These are phyloP conservation scores for Phialophora expanda DNA, from an alignment of 2,329 filamentous ascomycete genomes.

Conservation along the genomic window DNA sequence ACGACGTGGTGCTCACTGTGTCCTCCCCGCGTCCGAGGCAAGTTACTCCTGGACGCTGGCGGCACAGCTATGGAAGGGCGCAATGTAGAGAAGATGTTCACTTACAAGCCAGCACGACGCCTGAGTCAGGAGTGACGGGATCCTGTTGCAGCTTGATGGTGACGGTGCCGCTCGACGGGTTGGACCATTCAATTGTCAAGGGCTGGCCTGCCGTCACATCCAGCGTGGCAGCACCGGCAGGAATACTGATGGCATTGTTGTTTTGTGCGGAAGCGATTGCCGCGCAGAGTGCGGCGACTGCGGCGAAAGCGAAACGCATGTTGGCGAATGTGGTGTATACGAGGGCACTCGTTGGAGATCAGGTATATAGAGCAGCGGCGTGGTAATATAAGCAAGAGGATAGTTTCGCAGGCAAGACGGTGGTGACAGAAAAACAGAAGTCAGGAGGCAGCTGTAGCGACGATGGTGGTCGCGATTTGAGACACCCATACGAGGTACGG, in stretches of 20 bases:
- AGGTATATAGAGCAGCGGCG: constrained; percentile 1
- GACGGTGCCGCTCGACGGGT: constrained; percentile 56
- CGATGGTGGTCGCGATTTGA: constrained; percentile 13
- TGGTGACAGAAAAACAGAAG: constrained; percentile 3
- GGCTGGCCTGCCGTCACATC: constrained; percentile 54
- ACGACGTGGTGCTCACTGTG: background rate
- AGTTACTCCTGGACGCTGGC: background rate
- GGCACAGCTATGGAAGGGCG: background rate
- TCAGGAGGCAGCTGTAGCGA: constrained; percentile 9
- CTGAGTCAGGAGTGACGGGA: constrained; percentile 49
- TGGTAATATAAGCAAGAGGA: background rate
- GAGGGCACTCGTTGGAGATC: constrained; percentile 4
- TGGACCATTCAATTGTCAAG: constrained; percentile 56
- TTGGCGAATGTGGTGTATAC: constrained; percentile 31
- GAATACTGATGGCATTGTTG: constrained; percentile 60
- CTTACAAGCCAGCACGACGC: constrained; percentile 53
- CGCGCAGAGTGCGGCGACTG: constrained; percentile 53
- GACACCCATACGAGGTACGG: constrained; percentile 16
- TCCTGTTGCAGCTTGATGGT: constrained; percentile 56
- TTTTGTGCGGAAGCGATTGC: constrained; percentile 49
- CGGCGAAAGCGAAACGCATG: constrained; percentile 54
- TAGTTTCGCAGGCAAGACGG: background rate
- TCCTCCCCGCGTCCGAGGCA: background rate
- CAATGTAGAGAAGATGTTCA: constrained; percentile 25
- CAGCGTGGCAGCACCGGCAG: constrained; percentile 46